A percentile compares a stretch with the other conserved stretches of the same genome.
Conservation (phyloP, 306 rosid genomes). For the Prinsepia uniflora region DNA sequence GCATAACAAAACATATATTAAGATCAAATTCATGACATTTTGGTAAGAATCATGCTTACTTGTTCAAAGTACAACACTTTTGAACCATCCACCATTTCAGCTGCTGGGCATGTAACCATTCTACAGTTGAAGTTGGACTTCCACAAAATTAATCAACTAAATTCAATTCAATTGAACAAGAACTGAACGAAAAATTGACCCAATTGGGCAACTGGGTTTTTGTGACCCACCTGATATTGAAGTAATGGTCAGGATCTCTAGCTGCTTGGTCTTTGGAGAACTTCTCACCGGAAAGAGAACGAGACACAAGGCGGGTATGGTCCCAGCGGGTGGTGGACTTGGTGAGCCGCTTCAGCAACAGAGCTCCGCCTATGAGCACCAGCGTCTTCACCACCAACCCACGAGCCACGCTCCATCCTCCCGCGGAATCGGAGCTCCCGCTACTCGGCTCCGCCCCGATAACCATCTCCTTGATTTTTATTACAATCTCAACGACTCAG, state of each 20-base stretch:
- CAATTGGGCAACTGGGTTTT: neutral
- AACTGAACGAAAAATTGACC: neutral
- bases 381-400: conserved; percentile 69
- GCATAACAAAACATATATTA: neutral
- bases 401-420: conserved; percentile 62
- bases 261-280: conserved; percentile 88
- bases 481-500: neutral
- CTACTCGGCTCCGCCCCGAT: conserved; percentile 31
- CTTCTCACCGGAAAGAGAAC: conserved; percentile 88
- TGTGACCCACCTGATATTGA: conserved; percentile 63
- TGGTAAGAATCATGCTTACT: conserved; percentile 34
- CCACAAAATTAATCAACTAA: neutral
- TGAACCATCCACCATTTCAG: conserved; percentile 91
- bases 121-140: conserved; percentile 16
- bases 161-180: neutral
- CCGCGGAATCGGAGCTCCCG: conserved; percentile 16
- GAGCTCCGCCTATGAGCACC: conserved; percentile 77
- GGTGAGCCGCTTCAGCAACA: conserved; percentile 79
- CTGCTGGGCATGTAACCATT: conserved; percentile 79
- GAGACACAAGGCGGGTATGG: conserved; percentile 75
- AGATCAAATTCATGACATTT: neutral
- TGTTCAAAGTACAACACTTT: conserved; percentile 85
- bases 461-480: conserved; percentile 33
- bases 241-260: conserved; percentile 87
- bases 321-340: conserved; percentile 99